Conservation (phyloP, 164 flowering plant genomes). For the Taxillus chinensis region DNA sequence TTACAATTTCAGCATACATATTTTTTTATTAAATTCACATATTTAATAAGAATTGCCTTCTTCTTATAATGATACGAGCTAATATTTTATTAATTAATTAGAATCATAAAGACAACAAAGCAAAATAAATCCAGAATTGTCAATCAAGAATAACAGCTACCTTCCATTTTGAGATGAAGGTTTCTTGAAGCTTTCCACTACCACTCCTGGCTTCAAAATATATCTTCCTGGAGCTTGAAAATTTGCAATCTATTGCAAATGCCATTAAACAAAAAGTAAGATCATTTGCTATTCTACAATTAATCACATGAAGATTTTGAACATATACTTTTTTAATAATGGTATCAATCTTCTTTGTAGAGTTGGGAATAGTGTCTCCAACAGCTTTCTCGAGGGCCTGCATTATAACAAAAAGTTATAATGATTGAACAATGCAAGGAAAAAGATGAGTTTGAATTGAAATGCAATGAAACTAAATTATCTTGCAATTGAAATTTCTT, state of each 20-base stretch:
- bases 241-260: slow-evolving; percentile 66
- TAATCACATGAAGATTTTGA: slow-evolving; percentile 7
- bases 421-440: slow-evolving; percentile 6
- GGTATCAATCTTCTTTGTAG: slow-evolving; percentile 53
- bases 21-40: too few species aligned
- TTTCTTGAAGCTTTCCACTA: slow-evolving; percentile 52
- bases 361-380: slow-evolving; percentile 56
- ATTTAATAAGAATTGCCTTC: too few species aligned
- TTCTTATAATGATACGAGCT: too few species aligned
- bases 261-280: slow-evolving; percentile 18
- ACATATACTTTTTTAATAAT: slow-evolving; percentile 57
- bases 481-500: too few species aligned
- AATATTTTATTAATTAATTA: neutral
- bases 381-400: slow-evolving; percentile 81
- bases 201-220: slow-evolving; percentile 54
- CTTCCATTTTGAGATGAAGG: slow-evolving; percentile 60
- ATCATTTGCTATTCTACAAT: slow-evolving; percentile 4
- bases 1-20: too few species aligned
- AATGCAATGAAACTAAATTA: neutral
- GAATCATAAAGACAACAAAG: neutral
- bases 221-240: slow-evolving; percentile 80
- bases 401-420: neutral
- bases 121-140: neutral
- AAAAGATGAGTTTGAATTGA: slow-evolving; percentile 1
- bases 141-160: slow-evolving; percentile 25